Evolutionary conservation across 805 yeast species (phyloP), one percentile per base, ranked within the genome.

Genomic region (Starmerella etchellsii): DNA sequence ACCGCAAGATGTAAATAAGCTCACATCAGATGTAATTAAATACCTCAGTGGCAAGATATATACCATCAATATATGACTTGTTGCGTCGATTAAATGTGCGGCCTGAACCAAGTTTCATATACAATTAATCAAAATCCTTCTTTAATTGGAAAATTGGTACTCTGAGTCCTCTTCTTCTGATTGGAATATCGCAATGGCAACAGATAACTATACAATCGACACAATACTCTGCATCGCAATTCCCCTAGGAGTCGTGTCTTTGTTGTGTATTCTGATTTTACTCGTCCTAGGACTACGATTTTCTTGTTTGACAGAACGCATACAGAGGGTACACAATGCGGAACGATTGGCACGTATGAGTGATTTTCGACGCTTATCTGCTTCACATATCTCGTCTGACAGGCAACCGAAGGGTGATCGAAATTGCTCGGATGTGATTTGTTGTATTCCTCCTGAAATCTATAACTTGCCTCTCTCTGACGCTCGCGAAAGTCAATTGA

Each of bases 191-290:
- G 25, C 10, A 10, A 23, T 23, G 25, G 25, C 25, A 15, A 15
- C n/a, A 9, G 30, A 13, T 13, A 14, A 39, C 4, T 47, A 43
- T 23, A 31, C 44, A 8, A 36, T 51, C n/a, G 40, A 41, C 5
- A 40, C 47, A n/a, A 42, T 52, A 18, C 31, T 52, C 14, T 51
- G 54, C n/a, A 47, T 52, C 19, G 52, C 48, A 11, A 51, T 52
- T n/a, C 51, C 56, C 8, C 40, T 52, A 4, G 53, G 56, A n/a
- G 44, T 40, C 3, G 44, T 50, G 4, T 34, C 42, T 2, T 32
- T 52, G 15, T 25, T 40, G 9, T 34, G 48, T 7, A 26, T 52
- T 3, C 21, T 49, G 24, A 35, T 42, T 11, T 37, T 46, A 8
- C 29, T 40, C 2, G 20, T 48, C 9, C 20, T 47, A 14, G 24